Evolutionary conservation across 305 asterid genomes (phyloP).

Genomic region (Lippia alba): DNA sequence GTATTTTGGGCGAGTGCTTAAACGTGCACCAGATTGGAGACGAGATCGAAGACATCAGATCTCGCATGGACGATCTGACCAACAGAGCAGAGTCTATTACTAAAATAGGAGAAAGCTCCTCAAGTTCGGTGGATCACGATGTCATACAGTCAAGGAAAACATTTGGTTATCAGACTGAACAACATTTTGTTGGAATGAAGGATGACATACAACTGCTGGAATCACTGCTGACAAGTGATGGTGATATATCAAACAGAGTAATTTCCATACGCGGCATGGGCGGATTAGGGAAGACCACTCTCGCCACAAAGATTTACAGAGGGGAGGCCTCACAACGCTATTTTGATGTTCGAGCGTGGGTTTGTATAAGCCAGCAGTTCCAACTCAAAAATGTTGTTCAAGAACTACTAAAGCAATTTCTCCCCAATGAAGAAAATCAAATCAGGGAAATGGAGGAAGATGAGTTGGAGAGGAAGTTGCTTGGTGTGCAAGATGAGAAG

Average conservation of each 20-base stretch:
- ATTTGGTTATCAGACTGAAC: slow-evolving; percentile 21
- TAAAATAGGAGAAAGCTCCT: too few species aligned
- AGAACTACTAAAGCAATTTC: not conserved
- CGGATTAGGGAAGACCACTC: slow-evolving; percentile 41
- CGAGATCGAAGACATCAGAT: slow-evolving; percentile 10
- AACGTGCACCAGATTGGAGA: not conserved
- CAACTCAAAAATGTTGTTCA: not conserved
- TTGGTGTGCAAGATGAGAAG: not conserved
- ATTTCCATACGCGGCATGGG: slow-evolving; percentile 40
- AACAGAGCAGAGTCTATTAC: not conserved
- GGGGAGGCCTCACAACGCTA: not conserved
- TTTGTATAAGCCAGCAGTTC: not conserved
- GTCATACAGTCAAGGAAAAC: slow-evolving; percentile 37
- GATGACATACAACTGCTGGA: not conserved
- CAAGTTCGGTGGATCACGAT: not conserved
- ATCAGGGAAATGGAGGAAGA: not conserved
- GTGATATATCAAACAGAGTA: not conserved
- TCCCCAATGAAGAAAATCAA: not conserved
- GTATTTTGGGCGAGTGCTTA: slow-evolving; percentile 9
- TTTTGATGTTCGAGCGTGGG: not conserved
- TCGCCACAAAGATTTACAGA: slow-evolving; percentile 9
- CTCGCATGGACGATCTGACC: slow-evolving; percentile 3
- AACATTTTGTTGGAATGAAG: slow-evolving; percentile 42
- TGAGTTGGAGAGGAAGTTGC: not conserved
- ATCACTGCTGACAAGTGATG: not conserved